Base-by-base conservation (phyloP, 371 early-diverging fungal genomes). In the Actinomucor elegans region DNA sequence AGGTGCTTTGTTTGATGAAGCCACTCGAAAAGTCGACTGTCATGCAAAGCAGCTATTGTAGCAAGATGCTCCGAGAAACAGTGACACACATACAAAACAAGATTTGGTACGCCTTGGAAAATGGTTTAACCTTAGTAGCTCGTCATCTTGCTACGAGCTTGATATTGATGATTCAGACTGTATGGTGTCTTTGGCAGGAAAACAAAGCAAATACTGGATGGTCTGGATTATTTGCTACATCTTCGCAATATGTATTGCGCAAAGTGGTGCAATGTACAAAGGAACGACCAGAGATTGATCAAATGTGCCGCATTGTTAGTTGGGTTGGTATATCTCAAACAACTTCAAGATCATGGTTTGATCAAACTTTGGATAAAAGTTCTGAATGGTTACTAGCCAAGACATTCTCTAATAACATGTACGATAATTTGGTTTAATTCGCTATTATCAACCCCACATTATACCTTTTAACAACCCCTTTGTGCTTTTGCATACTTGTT, bases 61-160 rank as follows among this genome's bases (percentile, higher is more conserved):
- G 21, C 14, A 29, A 44, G 32, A 24, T 58, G 34, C 35, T 58
- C 27, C 37, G 27, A 18, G 31, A 32, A 11, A 42, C 42, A 14
- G 46, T 57, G 23, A 44, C 36, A 37, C 41, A 35, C 15, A 24
- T 57, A 5, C 63, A 63, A 18, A 9, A 31, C 12, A 50, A 49
- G 21, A 49, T 63, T 26, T 63, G 57, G 58, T 31, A 57, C 28
- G 53, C 53, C 5, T 10, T 63, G 2, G 63, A 63, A 33, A 31
- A 51, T 17, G 63, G 63, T 15, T 48, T 63, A 49, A 51, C 41
- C 21, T 21, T 27, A n/a, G 23, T 48, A 12, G 58, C 63, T 1
- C 49, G 37, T 18, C 32, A 48, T 49, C 14, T 57, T 2, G 58
- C 57, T 18, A 9, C 31, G 3, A 48, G 48, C n/a, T 20, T 57